These are phyloP conservation scores for Fusarium coicis DNA, from an alignment of 2,329 filamentous ascomycete species.

Conservation along the genomic window DNA sequence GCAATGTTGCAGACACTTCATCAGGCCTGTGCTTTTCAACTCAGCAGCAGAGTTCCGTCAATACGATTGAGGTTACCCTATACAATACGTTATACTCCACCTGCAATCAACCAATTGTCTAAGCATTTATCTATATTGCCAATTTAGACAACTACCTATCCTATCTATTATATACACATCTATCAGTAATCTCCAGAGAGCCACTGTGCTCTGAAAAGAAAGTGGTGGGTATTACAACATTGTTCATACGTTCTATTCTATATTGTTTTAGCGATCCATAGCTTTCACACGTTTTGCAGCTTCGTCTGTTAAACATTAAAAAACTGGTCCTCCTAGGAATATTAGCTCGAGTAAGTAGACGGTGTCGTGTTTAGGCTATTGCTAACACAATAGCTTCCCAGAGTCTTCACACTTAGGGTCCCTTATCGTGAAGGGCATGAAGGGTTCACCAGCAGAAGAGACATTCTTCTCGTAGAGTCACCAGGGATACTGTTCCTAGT, in stretches of 20 bases:
- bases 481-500: conserved; percentile 64
- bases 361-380: background rate
- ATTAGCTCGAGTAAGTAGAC: conserved; percentile 67
- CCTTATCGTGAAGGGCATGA: conserved; percentile 65
- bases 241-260: conserved; percentile 56
- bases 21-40: too few relatives aligned
- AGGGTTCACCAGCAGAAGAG: conserved; percentile 68
- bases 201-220: conserved; percentile 61
- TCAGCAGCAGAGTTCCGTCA: background rate
- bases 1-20: background rate
- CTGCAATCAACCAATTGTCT: background rate
- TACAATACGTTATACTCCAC: background rate
- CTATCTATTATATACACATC: conserved; percentile 48
- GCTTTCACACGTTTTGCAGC: conserved; percentile 52
- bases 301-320: conserved; percentile 65
- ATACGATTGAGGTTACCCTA: conserved; percentile 3
- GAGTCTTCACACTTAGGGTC: conserved; percentile 69
- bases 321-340: conserved; percentile 66
- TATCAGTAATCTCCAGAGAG: conserved; percentile 52
- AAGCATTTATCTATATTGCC: conserved; percentile 16
- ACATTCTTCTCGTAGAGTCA: conserved; percentile 73
- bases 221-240: conserved; percentile 65
- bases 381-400: conserved; percentile 42
- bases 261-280: background rate
- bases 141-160: conserved; percentile 51